Percentiles rank a stretch among this genome's conserved stretches.
Conservation (phyloP, 495 filamentous ascomycete genomes). For the Neurospora sublineolata region DNA sequence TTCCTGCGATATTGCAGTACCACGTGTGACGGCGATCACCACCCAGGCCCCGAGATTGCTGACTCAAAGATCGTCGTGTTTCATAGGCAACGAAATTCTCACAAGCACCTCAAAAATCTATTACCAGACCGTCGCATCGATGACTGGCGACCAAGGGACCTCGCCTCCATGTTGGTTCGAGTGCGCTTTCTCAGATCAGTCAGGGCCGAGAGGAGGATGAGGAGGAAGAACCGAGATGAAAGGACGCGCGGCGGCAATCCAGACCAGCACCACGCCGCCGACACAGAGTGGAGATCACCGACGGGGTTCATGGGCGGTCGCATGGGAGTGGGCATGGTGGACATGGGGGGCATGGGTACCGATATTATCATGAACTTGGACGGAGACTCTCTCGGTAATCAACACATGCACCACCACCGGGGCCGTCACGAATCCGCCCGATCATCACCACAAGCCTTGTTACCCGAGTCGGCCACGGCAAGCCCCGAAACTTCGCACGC, state of each 20-base stretch:
- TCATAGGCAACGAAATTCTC: slow-evolving; percentile 22
- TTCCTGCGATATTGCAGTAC: neutral
- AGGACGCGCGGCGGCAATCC: slow-evolving; percentile 2
- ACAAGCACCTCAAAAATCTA: slow-evolving; percentile 23
- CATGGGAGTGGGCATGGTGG: neutral
- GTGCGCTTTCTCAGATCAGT: slow-evolving; percentile 23
- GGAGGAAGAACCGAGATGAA: slow-evolving; percentile 6
- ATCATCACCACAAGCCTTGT: neutral
- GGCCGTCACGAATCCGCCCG: neutral
- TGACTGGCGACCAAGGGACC: slow-evolving; percentile 23
- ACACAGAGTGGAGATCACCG: neutral
- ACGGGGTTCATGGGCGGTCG: neutral
- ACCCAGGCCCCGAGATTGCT: neutral
- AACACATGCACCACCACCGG: neutral
- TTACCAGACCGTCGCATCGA: slow-evolving; percentile 25
- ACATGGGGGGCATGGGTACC: neutral
- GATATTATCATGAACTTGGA: neutral
- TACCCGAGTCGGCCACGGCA: neutral
- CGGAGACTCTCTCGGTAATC: neutral
- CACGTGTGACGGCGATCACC: neutral
- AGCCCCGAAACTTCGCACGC: neutral
- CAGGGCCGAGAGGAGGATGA: slow-evolving; percentile 14
- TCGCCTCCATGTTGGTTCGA: slow-evolving; percentile 19
- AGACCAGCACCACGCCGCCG: neutral
- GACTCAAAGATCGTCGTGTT: neutral